phyloP scores from a whole-genome alignment of 2,329 filamentous ascomycete genomes.

The Fusarium newnesense region DNA sequence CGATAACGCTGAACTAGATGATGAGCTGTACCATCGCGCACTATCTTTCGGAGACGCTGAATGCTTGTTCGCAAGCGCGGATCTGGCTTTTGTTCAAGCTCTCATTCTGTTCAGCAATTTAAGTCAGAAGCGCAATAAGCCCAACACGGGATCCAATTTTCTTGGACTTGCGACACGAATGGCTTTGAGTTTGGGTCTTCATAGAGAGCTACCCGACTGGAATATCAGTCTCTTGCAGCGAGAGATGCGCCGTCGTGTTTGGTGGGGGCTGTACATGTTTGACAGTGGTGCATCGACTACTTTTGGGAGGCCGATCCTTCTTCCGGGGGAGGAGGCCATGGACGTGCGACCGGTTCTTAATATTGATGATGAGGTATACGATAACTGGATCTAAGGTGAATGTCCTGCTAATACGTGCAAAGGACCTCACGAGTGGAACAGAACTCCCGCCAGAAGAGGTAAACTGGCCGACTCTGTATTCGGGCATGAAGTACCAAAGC shows the following conservation, averaged over 20 bases:
- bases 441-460: not conserved
- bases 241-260: not conserved
- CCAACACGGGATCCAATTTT: not conserved
- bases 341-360: not conserved
- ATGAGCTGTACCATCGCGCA: not conserved
- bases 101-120: not conserved
- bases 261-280: not conserved
- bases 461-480: not conserved
- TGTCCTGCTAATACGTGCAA: not conserved
- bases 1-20: not conserved
- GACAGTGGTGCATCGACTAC: not conserved
- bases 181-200: not conserved
- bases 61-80: not conserved
- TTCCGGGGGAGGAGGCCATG: not conserved
- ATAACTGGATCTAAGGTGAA: fast-evolving
- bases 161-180: not conserved
- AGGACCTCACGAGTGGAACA: not conserved
- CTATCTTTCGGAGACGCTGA: not conserved
- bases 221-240: not conserved
- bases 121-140: not conserved
- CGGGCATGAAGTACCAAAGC: not conserved
- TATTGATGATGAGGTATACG: not conserved
- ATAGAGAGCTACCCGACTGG: not conserved
- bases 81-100: not conserved
- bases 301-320: not conserved